Evolutionary conservation across 768 basidiomycete genomes (phyloP).

Genomic region (Tremella yokohamensis): DNA sequence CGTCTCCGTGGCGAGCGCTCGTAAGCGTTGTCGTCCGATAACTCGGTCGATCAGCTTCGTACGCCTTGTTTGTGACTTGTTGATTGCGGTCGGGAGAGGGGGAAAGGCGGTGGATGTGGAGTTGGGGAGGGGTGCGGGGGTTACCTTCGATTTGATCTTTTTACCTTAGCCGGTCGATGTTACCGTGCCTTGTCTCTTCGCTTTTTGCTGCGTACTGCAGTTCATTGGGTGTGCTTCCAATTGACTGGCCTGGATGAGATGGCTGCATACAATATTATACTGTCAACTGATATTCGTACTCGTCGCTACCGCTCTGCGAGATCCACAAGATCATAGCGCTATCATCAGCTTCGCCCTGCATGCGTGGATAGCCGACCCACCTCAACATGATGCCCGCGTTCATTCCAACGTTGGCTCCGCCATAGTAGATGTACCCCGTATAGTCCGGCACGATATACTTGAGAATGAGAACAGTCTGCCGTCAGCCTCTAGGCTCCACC

Average conservation of each 20-base stretch:
- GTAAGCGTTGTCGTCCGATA: slow-evolving; percentile 18
- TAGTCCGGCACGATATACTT: slow-evolving; percentile 79
- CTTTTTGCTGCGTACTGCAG: too few species aligned
- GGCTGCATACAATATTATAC: slow-evolving; percentile 52
- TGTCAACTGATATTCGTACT: slow-evolving; percentile 91
- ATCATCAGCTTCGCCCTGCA: slow-evolving; percentile 9
- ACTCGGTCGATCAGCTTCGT: not conserved
- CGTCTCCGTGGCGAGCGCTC: slow-evolving; percentile 50
- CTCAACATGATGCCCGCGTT: slow-evolving; percentile 62
- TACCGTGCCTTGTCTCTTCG: slow-evolving; percentile 5
- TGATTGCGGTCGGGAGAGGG: not conserved
- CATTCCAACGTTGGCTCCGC: slow-evolving; percentile 92
- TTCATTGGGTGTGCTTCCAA: too few species aligned
- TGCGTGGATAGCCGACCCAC: slow-evolving; percentile 29
- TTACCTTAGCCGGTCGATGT: slow-evolving; percentile 6
- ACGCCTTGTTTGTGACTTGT: slow-evolving; percentile 1
- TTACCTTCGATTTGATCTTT: slow-evolving; percentile 6
- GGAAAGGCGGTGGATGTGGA: not conserved
- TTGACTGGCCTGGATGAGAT: too few species aligned
- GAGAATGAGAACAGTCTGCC: slow-evolving; percentile 77
- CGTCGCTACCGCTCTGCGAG: slow-evolving; percentile 75
- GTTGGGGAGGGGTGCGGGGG: not conserved
- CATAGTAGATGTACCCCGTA: slow-evolving; percentile 76
- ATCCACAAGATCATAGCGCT: slow-evolving; percentile 88
- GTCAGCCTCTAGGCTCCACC: not conserved